Evolutionary conservation across 1,284 basidiomycete genomes (phyloP).

Genomic region (Cystobasidiaceae sp.): DNA sequence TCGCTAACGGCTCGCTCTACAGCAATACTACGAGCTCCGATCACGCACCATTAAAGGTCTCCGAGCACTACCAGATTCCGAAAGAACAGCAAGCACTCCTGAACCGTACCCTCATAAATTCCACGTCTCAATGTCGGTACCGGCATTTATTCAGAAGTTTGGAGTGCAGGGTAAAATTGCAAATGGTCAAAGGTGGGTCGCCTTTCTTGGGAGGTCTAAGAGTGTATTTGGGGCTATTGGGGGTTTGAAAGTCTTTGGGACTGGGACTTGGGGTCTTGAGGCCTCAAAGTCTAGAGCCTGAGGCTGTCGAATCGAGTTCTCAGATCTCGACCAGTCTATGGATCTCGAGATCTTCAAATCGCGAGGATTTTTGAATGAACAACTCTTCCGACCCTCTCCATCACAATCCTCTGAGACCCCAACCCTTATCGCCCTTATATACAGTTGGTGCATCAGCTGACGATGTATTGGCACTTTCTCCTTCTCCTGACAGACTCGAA

Average conservation of each 20-base stretch:
- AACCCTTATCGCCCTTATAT: conserved; percentile 27
- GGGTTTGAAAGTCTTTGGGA: neutral
- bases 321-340: too few relatives aligned
- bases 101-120: conserved; percentile 99
- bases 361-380: too few relatives aligned
- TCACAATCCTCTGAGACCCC: neutral
- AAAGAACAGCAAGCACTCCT: conserved; percentile 51
- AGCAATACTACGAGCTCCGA: conserved; percentile 97
- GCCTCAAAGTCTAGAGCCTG: too few relatives aligned
- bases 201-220: conserved; percentile 55
- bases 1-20: neutral
- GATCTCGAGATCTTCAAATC: too few relatives aligned
- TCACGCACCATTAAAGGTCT: conserved; percentile 81
- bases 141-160: conserved; percentile 70
- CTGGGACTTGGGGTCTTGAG: neutral
- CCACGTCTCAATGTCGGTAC: conserved; percentile 74
- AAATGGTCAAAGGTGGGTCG: conserved; percentile 46
- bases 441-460: too few relatives aligned
- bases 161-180: conserved; percentile 65
- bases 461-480: too few relatives aligned
- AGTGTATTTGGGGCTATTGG: conserved; percentile 51
- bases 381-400: too few relatives aligned
- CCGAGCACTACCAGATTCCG: conserved; percentile 67
- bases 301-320: too few relatives aligned
- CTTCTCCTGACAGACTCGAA: conserved; percentile 41